phyloP scores from a whole-genome alignment of 169 alveolate species.

The Theileria parva region DNA sequence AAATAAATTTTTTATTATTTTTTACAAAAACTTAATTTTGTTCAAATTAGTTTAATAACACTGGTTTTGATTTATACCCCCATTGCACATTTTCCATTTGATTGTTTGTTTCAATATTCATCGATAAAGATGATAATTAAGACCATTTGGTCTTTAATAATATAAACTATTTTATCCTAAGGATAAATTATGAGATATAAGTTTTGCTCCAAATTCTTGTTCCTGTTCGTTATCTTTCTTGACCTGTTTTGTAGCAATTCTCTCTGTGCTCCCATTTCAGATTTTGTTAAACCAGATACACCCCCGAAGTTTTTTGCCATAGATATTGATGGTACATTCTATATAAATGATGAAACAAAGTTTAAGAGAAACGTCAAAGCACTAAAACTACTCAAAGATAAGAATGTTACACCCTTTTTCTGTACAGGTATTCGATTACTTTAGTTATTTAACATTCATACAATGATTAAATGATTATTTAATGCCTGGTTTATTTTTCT shows the following conservation, averaged over 20 bases:
- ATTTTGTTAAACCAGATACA: not conserved
- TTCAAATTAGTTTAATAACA: not conserved
- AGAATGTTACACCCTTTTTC: conserved; percentile 32
- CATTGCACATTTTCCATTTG: not conserved
- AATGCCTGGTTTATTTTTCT: not conserved
- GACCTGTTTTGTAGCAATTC: not conserved
- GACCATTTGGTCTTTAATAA: not conserved
- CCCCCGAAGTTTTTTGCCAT: conserved; percentile 46
- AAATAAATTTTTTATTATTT: too few species aligned
- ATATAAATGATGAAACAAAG: conserved; percentile 5
- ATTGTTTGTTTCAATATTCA: not conserved
- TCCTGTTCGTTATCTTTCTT: not conserved
- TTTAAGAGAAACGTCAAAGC: conserved; percentile 47
- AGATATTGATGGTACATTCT: conserved; percentile 65
- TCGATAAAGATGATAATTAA: not conserved
- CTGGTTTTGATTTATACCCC: not conserved
- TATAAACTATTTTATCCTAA: not conserved
- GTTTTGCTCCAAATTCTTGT: not conserved
- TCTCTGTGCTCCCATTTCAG: not conserved
- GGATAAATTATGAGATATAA: not conserved
- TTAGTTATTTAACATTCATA: not conserved
- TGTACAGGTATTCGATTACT: conserved; percentile 49
- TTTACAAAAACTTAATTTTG: not conserved
- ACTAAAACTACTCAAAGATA: not conserved
- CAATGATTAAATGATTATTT: not conserved